Conservation (phyloP, 2,329 filamentous ascomycete species). For the Pseudopithomyces maydicus region DNA sequence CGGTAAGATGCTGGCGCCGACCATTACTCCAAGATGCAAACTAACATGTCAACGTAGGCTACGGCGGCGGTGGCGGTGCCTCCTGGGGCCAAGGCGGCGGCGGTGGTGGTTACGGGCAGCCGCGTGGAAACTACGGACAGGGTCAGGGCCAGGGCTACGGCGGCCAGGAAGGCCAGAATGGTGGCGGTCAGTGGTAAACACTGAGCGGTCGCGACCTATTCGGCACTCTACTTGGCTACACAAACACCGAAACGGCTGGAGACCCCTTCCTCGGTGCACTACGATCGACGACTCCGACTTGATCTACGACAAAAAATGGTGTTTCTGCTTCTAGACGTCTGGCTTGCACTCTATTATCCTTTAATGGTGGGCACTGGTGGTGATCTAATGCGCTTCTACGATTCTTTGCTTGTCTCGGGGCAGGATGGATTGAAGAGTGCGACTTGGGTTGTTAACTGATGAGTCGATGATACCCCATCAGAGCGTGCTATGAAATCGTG, state of each 20-base stretch:
- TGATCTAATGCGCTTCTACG: conserved; percentile 29
- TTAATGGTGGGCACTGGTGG: conserved; percentile 33
- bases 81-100: conserved; percentile 30
- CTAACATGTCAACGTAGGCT: conserved; percentile 20
- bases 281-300: not conserved
- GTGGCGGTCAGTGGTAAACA: conserved; percentile 42
- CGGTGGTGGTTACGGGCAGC: conserved; percentile 27
- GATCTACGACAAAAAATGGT: conserved; percentile 13
- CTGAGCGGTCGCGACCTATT: not conserved
- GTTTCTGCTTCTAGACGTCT: conserved; percentile 28
- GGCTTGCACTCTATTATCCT: conserved; percentile 20
- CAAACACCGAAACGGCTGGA: conserved; percentile 4
- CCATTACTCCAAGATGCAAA: not conserved
- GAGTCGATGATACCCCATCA: conserved; percentile 48
- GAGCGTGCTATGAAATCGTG: conserved; percentile 36
- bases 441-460: conserved; percentile 38
- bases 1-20: conserved; percentile 15
- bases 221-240: not conserved
- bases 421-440: conserved; percentile 33
- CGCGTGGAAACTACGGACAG: conserved; percentile 23
- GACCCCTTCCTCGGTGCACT: not conserved
- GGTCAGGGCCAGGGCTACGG: conserved; percentile 29
- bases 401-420: conserved; percentile 28
- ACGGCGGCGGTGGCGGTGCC: conserved; percentile 28
- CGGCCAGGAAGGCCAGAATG: conserved; percentile 36